Percentiles rank a stretch among this genome's conserved stretches.
Conservation (phyloP, 768 basidiomycete genomes). For the Termitomyces titanicus region DNA sequence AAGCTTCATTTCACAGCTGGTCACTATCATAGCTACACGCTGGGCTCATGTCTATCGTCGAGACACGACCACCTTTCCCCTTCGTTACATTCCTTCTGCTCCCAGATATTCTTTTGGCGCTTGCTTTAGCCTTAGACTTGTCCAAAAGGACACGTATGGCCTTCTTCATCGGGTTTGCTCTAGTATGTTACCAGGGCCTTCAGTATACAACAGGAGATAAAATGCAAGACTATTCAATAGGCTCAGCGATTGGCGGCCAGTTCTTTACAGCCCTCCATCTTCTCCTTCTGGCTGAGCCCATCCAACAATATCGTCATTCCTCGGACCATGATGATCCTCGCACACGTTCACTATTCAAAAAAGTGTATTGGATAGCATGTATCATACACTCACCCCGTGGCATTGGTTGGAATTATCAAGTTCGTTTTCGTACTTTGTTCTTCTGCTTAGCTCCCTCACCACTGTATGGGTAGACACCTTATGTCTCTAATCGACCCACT, state of each 20-base stretch:
- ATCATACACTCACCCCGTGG: conserved; percentile 13
- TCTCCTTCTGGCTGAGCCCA: conserved; percentile 14
- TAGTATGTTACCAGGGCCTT: neutral
- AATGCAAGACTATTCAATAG: conserved; percentile 14
- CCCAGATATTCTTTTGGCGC: neutral
- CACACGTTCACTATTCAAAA: conserved; percentile 7
- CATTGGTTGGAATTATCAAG: conserved; percentile 19
- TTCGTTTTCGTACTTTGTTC: conserved; percentile 1
- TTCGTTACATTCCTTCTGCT: neutral
- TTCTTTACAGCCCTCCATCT: conserved; percentile 17
- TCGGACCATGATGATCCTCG: conserved; percentile 6
- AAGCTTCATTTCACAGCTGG: too few relatives aligned
- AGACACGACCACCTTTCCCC: neutral
- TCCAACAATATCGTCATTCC: conserved; percentile 13
- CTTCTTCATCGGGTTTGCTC: conserved; percentile 1
- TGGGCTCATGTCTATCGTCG: too few relatives aligned
- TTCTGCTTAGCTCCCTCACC: neutral
- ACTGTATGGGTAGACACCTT: neutral
- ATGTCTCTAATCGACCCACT: too few relatives aligned
- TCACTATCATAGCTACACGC: too few relatives aligned
- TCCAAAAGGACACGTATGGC: neutral
- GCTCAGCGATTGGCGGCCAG: conserved; percentile 10
- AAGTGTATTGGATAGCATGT: conserved; percentile 15
- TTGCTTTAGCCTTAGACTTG: neutral
- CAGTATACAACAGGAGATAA: conserved; percentile 12